A percentile compares a stretch with the other conserved stretches of the same genome.
Evolutionary conservation across 1,284 basidiomycete species (phyloP).

Genomic region (Rhodotorula sp.): DNA sequence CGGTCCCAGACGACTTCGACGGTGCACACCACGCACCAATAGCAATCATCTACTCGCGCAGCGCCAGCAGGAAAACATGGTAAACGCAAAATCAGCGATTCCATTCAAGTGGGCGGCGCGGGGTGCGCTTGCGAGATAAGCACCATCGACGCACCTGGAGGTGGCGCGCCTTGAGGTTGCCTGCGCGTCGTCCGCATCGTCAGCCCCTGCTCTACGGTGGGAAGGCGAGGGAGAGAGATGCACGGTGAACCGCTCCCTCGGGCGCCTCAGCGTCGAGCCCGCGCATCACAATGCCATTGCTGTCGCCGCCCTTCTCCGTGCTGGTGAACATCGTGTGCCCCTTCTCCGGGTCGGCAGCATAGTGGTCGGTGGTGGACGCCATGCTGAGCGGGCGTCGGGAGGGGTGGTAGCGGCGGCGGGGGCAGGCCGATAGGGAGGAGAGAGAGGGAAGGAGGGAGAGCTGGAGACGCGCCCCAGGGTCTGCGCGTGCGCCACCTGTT

Average conservation of each 20-base stretch:
- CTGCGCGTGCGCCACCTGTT: not conserved
- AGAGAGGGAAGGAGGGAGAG: not conserved
- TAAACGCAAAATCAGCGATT: not conserved
- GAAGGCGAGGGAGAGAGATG: not conserved
- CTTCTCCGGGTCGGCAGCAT: conserved; percentile 4
- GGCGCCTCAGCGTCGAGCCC: conserved; percentile 12
- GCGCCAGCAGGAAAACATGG: not conserved
- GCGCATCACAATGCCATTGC: not conserved
- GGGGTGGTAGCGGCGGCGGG: too few relatives aligned
- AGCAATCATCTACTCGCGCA: conserved; percentile 19
- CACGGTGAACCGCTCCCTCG: conserved; percentile 18
- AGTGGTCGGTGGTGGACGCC: not conserved
- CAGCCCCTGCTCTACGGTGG: not conserved
- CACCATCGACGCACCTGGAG: conserved; percentile 1
- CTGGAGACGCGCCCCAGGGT: too few relatives aligned
- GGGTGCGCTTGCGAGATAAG: not conserved
- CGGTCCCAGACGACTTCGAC: too few relatives aligned
- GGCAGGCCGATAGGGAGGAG: not conserved
- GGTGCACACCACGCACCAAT: conserved; percentile 3
- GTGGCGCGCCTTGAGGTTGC: conserved; percentile 23
- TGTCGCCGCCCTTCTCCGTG: not conserved
- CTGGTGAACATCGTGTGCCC: not conserved
- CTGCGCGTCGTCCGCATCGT: not conserved
- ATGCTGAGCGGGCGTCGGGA: not conserved
- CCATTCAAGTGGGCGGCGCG: too few relatives aligned